Percentiles rank a stretch among this genome's conserved stretches.
Conservation (phyloP, 2,329 filamentous ascomycete species). For the Ophiostoma triangulosporum region DNA sequence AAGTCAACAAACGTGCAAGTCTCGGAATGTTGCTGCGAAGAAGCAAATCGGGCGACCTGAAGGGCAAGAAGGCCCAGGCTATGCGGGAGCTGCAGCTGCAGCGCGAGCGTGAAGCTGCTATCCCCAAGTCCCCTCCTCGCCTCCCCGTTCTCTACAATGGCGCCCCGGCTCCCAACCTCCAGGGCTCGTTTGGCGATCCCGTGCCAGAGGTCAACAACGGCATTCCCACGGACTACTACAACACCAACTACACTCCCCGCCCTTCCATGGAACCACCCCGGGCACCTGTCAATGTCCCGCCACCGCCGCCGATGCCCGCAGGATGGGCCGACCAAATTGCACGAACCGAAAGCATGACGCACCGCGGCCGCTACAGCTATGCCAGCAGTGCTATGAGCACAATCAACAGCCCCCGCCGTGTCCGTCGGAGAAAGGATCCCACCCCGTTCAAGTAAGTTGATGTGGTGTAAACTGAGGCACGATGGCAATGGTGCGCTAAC, state of each 20-base stretch:
- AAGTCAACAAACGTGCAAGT: conserved; percentile 26
- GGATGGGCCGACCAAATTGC: conserved; percentile 63
- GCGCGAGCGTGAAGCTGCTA: conserved; percentile 34
- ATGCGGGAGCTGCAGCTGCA: conserved; percentile 36
- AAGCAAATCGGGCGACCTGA: conserved; percentile 53
- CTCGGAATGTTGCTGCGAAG: conserved; percentile 51
- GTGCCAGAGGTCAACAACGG: conserved; percentile 25
- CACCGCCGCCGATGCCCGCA: conserved; percentile 44
- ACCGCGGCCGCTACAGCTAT: conserved; percentile 92
- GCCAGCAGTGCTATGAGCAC: conserved; percentile 83
- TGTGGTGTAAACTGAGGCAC: too few species aligned
- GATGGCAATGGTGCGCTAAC: not conserved
- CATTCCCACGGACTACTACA: conserved; percentile 9
- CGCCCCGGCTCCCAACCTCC: conserved; percentile 30
- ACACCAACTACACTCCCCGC: conserved; percentile 23
- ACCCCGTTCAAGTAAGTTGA: conserved; percentile 89
- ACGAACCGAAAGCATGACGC: conserved; percentile 85
- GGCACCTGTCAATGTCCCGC: conserved; percentile 23
- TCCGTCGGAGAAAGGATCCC: conserved; percentile 90
- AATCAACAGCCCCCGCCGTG: conserved; percentile 81
- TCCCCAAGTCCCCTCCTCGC: conserved; percentile 35
- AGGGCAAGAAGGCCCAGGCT: conserved; percentile 47
- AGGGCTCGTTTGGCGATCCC: conserved; percentile 41
- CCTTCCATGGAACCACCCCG: conserved; percentile 41
- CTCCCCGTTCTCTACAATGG: conserved; percentile 39